Evolutionary conservation across 2,329 filamentous ascomycete species (phyloP).

Genomic region (Aureobasidium sp.): DNA sequence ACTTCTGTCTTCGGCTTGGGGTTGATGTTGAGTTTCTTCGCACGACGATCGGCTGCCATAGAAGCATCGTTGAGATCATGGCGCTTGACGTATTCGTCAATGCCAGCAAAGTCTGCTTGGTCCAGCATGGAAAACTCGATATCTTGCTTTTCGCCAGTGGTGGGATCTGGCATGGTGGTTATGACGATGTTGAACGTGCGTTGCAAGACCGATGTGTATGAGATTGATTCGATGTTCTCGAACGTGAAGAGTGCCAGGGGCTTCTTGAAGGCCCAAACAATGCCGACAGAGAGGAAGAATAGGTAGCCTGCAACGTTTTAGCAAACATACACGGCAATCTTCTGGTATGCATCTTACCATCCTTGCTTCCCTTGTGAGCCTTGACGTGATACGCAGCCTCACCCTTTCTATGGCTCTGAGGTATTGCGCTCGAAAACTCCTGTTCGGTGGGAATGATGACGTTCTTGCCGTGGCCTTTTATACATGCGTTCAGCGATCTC

Average conservation of each 20-base stretch:
- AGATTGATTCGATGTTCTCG: constrained; percentile 48
- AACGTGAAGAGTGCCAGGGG: constrained; percentile 56
- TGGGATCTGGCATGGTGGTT: constrained; percentile 20
- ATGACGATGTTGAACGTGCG: constrained; percentile 60
- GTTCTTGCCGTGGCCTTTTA: constrained; percentile 38
- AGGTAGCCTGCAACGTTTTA: constrained; percentile 43
- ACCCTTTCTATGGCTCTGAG: constrained; percentile 52
- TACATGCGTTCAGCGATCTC: constrained; percentile 40
- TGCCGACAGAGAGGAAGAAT: constrained; percentile 53
- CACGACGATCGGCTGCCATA: constrained; percentile 50
- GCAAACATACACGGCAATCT: not conserved
- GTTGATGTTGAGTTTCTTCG: constrained; percentile 51
- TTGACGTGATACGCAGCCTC: constrained; percentile 58
- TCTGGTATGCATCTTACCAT: constrained; percentile 39
- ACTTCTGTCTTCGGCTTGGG: constrained; percentile 23
- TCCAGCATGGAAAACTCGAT: constrained; percentile 59
- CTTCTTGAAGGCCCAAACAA: constrained; percentile 59
- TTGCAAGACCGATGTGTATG: constrained; percentile 56
- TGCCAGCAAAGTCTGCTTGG: constrained; percentile 53
- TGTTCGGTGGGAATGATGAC: constrained; percentile 46
- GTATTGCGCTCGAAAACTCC: constrained; percentile 52
- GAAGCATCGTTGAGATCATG: constrained; percentile 56
- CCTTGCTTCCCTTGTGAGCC: constrained; percentile 56
- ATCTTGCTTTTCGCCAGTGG: constrained; percentile 38
- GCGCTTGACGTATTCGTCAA: constrained; percentile 53